Evolutionary conservation across 371 early-diverging fungal species (phyloP), one percentile per base, ranked within the genome.

Genomic region (Mortierella sp.): DNA sequence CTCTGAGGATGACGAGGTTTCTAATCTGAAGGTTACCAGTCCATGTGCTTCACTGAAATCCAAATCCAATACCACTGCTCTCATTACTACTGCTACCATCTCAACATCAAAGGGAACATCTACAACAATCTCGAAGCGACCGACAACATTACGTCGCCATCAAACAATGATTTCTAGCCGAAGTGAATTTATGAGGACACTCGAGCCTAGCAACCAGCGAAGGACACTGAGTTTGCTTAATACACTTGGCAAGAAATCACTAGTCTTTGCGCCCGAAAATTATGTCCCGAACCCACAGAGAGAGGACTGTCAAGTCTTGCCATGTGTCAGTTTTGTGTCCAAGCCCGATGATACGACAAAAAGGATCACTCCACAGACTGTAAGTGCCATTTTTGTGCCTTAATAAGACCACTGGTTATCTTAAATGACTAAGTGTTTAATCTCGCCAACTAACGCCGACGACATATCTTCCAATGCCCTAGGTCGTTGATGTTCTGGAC

Each of bases 401-500:
- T 7, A 19, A 43, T 19, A 34, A 58, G 35, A 9, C 31, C 58
- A 45, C 0, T 67, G 32, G 31, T 7, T 51, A 17, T 0, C 19
- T 57, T 31, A 7, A 32, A n/a, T n/a, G n/a, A n/a, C n/a, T 19
- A 28, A 28, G 9, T 51, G 8, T 15, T 51, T 51, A 3, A 49
- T 8, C 4, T 49, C 15, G 5, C 35, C 35, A 35, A 4, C 51
- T 12, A 23, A 6, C 49, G 5, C 47, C 15, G 19, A 22, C n/a
- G n/a, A n/a, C n/a, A 42, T 2, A 23, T 47, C 40, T 40, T 34
- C 37, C 28, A 13, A 19, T 58, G 29, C 19, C n/a, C 42, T 64
- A 81, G 82, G 61, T 85, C 51, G 75, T 83, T 31, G 75, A 83
- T 49, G 80, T 89, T 32, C 76, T 89, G 17, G 71, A 75, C 7